Conservation (phyloP, 2,329 filamentous ascomycete species). For the Davidsoniella virescens region DNA sequence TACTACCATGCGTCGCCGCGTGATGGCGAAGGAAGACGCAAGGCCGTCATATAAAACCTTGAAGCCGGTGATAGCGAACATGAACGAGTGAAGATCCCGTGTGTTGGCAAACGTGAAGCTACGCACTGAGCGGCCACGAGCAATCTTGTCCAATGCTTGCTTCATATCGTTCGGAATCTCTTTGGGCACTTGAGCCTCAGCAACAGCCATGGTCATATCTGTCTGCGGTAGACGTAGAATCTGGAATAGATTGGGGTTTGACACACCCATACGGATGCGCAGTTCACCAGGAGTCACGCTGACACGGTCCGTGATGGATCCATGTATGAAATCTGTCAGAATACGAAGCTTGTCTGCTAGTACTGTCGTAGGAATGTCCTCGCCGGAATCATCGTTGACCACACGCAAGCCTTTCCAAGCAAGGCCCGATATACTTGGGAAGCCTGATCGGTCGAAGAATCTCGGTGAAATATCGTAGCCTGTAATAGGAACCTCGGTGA, state of each 20-base stretch:
- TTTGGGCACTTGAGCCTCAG: constrained; percentile 46
- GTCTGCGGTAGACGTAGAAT: constrained; percentile 57
- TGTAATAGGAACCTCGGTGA: constrained; percentile 50
- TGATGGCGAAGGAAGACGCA: constrained; percentile 62
- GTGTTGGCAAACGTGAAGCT: constrained; percentile 52
- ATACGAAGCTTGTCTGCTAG: constrained; percentile 62
- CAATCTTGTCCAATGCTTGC: constrained; percentile 44
- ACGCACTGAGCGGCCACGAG: constrained; percentile 47
- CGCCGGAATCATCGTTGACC: constrained; percentile 53
- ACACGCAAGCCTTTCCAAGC: constrained; percentile 53
- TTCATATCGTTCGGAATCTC: constrained; percentile 47
- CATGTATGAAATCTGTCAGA: constrained; percentile 57
- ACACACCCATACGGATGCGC: constrained; percentile 47
- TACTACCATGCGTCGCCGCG: constrained; percentile 73
- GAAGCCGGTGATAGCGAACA: constrained; percentile 66
- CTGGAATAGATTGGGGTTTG: constrained; percentile 43
- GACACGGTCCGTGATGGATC: constrained; percentile 67
- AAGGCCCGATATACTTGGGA: constrained; percentile 33
- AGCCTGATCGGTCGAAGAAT: constrained; percentile 31
- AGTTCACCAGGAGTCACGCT: constrained; percentile 66
- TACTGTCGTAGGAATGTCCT: constrained; percentile 48
- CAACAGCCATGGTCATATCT: constrained; percentile 62
- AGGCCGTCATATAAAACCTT: constrained; percentile 57
- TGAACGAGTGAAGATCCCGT: constrained; percentile 59
- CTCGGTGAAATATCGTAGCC: constrained; percentile 45